These are phyloP conservation scores for Telfairia occidentalis DNA, from an alignment of 331 rosid genomes.

Conservation along the genomic window DNA sequence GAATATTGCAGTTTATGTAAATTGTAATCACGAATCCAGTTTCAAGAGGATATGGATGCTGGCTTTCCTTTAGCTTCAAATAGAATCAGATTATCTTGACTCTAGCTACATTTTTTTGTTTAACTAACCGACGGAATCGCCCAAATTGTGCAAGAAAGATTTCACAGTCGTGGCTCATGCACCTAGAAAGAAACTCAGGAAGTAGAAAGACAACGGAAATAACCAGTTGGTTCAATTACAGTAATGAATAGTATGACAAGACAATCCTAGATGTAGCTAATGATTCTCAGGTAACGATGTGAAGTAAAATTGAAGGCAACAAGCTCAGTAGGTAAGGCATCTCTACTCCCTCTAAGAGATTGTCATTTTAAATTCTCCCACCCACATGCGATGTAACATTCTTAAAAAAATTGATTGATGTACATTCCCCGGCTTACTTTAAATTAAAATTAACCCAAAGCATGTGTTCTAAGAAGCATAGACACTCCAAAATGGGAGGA, in stretches of 20 bases:
- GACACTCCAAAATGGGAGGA: too few species aligned
- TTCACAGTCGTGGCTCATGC: background rate
- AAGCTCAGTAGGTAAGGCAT: too few species aligned
- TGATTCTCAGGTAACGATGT: background rate
- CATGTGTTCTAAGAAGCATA: too few species aligned
- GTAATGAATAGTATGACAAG: background rate
- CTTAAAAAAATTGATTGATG: background rate
- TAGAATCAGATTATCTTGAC: background rate
- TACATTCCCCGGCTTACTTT: background rate
- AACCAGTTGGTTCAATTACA: background rate
- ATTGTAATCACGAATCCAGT: background rate
- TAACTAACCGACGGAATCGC: background rate
- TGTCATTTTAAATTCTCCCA: too few species aligned
- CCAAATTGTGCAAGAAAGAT: constrained; percentile 3
- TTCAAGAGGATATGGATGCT: background rate
- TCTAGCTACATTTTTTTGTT: background rate
- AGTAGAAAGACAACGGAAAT: background rate
- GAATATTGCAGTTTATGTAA: background rate
- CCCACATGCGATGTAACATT: too few species aligned
- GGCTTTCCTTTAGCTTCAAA: background rate
- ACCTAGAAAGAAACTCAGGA: background rate
- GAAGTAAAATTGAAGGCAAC: too few species aligned
- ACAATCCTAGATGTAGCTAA: background rate
- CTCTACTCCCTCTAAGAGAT: too few species aligned
- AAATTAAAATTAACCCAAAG: background rate